phyloP scores from a whole-genome alignment of 106 monocot genomes.

The Apostasia ramifera region DNA sequence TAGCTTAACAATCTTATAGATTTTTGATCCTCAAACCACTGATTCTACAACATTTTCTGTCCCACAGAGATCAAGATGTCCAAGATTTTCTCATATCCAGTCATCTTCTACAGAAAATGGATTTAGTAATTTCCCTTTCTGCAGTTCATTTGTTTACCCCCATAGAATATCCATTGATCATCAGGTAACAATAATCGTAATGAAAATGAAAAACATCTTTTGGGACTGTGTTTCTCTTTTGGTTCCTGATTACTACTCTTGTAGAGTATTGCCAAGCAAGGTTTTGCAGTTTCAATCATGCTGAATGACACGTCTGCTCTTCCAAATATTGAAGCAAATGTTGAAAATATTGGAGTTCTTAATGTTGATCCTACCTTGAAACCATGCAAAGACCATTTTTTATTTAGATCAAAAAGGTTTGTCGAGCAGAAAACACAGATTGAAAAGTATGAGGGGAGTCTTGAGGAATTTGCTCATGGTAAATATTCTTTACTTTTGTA shows the following conservation, averaged over 20 bases:
- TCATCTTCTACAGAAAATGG: constrained; percentile 3
- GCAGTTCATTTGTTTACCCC: not conserved
- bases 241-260: not conserved
- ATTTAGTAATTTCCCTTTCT: not conserved
- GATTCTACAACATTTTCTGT: not conserved
- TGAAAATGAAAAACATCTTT: not conserved
- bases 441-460: constrained; percentile 72
- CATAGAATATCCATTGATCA: not conserved
- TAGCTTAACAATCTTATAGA: no score
- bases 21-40: no score
- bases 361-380: constrained; percentile 49
- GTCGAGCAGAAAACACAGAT: constrained; percentile 50
- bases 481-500: not conserved
- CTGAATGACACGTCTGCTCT: constrained; percentile 19
- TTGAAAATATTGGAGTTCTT: constrained; percentile 44
- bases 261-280: constrained; percentile 17
- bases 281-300: constrained; percentile 22
- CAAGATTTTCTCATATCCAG: not conserved
- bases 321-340: constrained; percentile 37
- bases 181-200: not conserved
- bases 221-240: not conserved
- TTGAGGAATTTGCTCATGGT: constrained; percentile 78
- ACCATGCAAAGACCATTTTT: constrained; percentile 61
- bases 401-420: constrained; percentile 57
- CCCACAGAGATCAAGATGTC: not conserved